Base-by-base conservation (phyloP, 2,329 filamentous ascomycete genomes). In the Aspergillus novofumigatus region DNA sequence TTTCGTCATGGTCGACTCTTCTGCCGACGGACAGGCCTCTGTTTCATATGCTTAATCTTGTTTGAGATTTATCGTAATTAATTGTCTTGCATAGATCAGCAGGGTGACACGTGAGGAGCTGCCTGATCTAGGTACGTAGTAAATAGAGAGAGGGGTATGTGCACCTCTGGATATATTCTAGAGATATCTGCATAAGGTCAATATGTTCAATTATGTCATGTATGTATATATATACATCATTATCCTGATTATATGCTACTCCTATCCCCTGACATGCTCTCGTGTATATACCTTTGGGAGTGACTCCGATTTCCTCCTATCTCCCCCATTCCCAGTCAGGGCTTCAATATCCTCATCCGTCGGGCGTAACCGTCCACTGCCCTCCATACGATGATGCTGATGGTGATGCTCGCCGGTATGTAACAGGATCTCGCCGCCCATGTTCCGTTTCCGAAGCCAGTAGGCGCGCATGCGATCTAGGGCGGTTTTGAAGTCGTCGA, bases 401-500 rank as follows among this genome's bases (percentile, higher is more conserved):
- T n/a, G 21, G 21, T 5, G 20, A 5, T 47, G 21, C 10, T 47
- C 44, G 11, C 20, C n/a, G 44, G 44, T 47, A 25, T 47, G 3
- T 6, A 65, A 51, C 1, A 65, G 53, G 8, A 65, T 52, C 32
- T 69, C 62, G 32, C 61, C 57, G 11, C 21, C 35, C n/a, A 52
- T 57, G 8, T 60, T 62, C 35, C 68, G 69, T 51, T 71, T 72
- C 35, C 61, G 58, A 25, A 74, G 58, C 70, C 69, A 73, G 59
- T 74, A 68, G 4, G 60, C 55, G 25, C 71, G 69, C 38, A 74
- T 59, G 21, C 62, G 65, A 57, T 81, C 79, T 4, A 81, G 68
- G 0, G 78, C 78, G 3, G 84, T 86, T 65, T 87, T 87, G 79
- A 88, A 88, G 64, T 88, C 86, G 65, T 88, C 86, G 10, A 88